Base-by-base conservation (phyloP, 1,284 basidiomycete species). In the Blastosporella zonata region DNA sequence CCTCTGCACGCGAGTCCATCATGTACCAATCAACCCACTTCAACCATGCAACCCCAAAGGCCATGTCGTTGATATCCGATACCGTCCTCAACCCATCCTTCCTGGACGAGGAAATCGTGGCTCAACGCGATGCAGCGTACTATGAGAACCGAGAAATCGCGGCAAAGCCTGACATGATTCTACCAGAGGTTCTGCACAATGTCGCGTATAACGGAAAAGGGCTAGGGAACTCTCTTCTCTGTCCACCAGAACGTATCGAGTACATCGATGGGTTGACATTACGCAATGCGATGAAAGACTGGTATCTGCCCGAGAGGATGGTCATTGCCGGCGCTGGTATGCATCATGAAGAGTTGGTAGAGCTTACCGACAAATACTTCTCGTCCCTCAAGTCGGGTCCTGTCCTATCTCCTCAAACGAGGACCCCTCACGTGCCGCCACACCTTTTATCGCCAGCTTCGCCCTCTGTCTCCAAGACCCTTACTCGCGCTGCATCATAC, bases 11-110 rank as follows among this genome's bases (percentile, higher is more conserved):
- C 39, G 96, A 99, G 67, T 85, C 93, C 29, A 93, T 98, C 68
- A 94, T 97, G 91, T 99, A 98, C 68, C 96, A 98, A 70, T 95
- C 96, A 13, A 92, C 93, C 39, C 90, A 97, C 62, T 97, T 96
- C 67, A 86, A 93, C 57, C 77, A 87, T 56, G 85, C 85, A 36
- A 90, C 94, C 1, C 82, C 87, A 4, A 76, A 85, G 13, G 93
- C 94, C 6, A 67, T 99, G 48, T 87, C 87, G 27, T 78, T 99
- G 55, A 91, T 99, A 52, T 82, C 94, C 27, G 95, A 97, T 66
- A 97, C 95, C 6, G 87, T 93, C 47, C 77, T 88, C 47, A 83
- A 94, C 62, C 84, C 96, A 2, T 69, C 83, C 1, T 84, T 97
- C 60, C 68, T 82, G 5, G 72, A 77, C 0, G 89, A 90, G 49